Evolutionary conservation across 805 yeast species (phyloP), one percentile per base, ranked within the genome.

Genomic region (Metschnikowia koreensis): DNA sequence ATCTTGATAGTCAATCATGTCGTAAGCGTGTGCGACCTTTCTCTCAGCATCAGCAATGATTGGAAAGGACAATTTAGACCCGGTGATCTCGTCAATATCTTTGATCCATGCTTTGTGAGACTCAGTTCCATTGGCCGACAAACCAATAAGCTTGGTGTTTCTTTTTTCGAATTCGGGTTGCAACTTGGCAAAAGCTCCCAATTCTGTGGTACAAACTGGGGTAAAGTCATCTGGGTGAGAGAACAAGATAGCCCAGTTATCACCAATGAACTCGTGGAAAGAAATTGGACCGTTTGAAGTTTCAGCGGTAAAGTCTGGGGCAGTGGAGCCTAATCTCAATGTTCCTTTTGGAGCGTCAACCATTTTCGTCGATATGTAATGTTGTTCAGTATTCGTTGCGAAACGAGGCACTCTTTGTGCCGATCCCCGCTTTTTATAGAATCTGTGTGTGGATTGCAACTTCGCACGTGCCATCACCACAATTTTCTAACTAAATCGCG

Each of bases 221-320:
- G 97, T 91, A 80, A 89, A 92, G 71, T 91, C 97, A 50, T 91
- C 97, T 56, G 97, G 97, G 72, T 91, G 97, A 27, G 96, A 88
- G 75, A 91, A 91, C 65, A 91, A 77, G 47, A 91, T 84, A 44
- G 86, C 84, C 97, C 97, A 91, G 44, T 85, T 81, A 73, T 87
- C 83, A 45, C 93, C 93, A 61, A 90, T 77, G 78, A 78, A 91
- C 55, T 92, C 85, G 75, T 91, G 96, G 83, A 91, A 91, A 60
- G 88, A 82, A 66, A 91, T 82, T 57, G 82, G 81, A 52, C 97
- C 97, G 57, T 77, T 78, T 53, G 97, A 88, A 51, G 96, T 83
- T 58, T 82, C 82, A 53, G 96, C 93, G 56, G 78, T 75, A 80
- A 91, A 91, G 71, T 92, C 86, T 67, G 97, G 97, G 53, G 96